Base-by-base conservation (phyloP, 768 basidiomycete genomes). In the Wakefieldia striispora region DNA sequence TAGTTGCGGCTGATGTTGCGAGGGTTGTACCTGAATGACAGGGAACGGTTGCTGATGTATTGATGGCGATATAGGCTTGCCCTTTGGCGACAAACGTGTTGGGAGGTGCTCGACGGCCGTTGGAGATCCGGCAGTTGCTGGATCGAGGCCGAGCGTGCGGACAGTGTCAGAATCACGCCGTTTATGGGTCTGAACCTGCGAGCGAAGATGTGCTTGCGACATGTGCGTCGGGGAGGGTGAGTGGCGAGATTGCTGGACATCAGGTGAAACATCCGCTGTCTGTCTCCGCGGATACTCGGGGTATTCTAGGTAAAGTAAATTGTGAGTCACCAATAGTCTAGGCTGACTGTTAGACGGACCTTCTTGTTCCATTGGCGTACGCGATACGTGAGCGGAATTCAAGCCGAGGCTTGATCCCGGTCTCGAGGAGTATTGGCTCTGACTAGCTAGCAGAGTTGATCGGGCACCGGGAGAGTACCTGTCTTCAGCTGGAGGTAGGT, bases 131-230 rank as follows among this genome's bases (percentile, higher is more conserved):
- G 71, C 63, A 20, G 67, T 51, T n/a, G 57, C 62, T 29, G 68
- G 40, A 10, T 69, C 68, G 16, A 70, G 68, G 34, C 72, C 72
- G 13, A 70, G 64, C 7, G 73, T 78, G 39, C 84, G 85, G 24
- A 89, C 69, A 0, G 88, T 90, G 54, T 91, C 88, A 0, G 88
- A 90, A 49, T 90, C 88, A 23, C 81, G 79, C 43, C 88, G 81
- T 57, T 73, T 77, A 62, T 91, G 88, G 2, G 65, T 68, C 56
- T 75, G 65, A 38, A 60, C 39, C 11, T 59, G 60, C 9, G 70
- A 54, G 3, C 72, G 55, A 51, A 67, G 54, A 46, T 70, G 63
- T 44, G 63, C 50, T 29, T 64, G 59, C 34, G 65, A 59, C 51
- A 68, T 59, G 29, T 73, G 72, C 6, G 73, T 74, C 14, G 77